Conservation (phyloP, 768 basidiomycete species). For the Chlorophyllum brunneum region DNA sequence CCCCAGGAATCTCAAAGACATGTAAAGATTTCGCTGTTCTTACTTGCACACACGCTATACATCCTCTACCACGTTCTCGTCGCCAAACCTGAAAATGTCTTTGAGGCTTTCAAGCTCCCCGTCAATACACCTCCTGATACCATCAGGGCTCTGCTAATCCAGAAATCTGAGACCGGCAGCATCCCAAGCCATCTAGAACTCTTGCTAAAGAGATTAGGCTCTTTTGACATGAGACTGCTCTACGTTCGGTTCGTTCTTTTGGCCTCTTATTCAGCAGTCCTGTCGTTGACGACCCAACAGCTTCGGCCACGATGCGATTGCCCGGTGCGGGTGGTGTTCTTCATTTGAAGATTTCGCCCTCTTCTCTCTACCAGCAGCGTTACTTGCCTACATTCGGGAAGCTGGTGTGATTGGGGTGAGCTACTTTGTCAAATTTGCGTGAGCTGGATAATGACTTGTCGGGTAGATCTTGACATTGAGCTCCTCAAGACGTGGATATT, state of each 20-base stretch:
- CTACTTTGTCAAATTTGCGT: neutral
- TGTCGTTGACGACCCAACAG: conserved; percentile 30
- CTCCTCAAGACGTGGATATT: conserved; percentile 30
- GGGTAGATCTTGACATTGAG: conserved; percentile 22
- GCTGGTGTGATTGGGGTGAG: conserved; percentile 48
- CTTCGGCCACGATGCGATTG: conserved; percentile 64
- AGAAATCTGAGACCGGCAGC: conserved; percentile 32
- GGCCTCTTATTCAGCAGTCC: neutral
- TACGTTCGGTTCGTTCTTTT: conserved; percentile 51
- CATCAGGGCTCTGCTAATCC: conserved; percentile 43
- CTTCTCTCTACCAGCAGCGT: conserved; percentile 48
- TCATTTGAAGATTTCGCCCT: conserved; percentile 57
- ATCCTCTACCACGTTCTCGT: conserved; percentile 43
- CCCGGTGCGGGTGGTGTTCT: conserved; percentile 63
- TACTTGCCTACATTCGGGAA: conserved; percentile 59
- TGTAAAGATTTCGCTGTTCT: conserved; percentile 29
- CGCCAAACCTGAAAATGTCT: conserved; percentile 58
- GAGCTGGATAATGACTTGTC: too few species aligned
- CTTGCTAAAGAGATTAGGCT: conserved; percentile 51
- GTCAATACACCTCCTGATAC: conserved; percentile 49
- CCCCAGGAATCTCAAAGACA: neutral
- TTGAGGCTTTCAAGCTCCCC: conserved; percentile 49
- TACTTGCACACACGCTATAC: conserved; percentile 50
- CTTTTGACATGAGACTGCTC: conserved; percentile 51
- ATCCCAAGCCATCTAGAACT: conserved; percentile 46